Percentiles rank a stretch among this genome's conserved stretches.
These are phyloP conservation scores for Paecilomyces sp. DNA, from an alignment of 2,329 filamentous ascomycete genomes.

Conservation along the genomic window DNA sequence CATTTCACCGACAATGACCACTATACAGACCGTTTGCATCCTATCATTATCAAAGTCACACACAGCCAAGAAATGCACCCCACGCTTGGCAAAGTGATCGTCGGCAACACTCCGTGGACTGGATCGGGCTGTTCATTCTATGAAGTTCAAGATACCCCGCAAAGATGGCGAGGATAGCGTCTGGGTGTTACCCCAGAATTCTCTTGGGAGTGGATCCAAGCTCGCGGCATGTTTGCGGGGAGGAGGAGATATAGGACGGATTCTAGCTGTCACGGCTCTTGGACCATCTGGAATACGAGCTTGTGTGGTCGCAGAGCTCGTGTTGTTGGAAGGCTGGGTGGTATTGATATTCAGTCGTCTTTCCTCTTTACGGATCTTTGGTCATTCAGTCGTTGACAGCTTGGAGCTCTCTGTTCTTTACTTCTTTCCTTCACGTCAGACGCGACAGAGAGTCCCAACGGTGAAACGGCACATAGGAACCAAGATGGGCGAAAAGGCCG, in stretches of 20 bases:
- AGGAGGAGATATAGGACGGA: background rate
- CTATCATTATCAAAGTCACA: background rate
- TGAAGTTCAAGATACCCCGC: background rate
- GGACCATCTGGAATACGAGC: background rate
- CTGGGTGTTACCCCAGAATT: background rate
- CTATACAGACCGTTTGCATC: background rate
- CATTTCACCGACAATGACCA: background rate
- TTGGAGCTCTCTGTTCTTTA: background rate
- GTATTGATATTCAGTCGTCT: background rate
- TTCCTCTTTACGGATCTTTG: background rate
- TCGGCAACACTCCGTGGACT: background rate
- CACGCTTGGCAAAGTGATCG: background rate
- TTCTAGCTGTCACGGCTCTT: background rate
- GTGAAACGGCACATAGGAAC: background rate
- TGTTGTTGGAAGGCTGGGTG: background rate
- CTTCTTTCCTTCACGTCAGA: background rate
- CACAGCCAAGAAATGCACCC: background rate
- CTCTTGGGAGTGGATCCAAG: background rate
- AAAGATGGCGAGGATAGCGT: background rate
- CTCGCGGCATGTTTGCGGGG: background rate
- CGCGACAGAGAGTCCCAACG: background rate
- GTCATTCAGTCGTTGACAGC: background rate
- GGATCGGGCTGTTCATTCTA: background rate
- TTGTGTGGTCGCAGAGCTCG: background rate
- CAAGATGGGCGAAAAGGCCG: conserved; percentile 8